phyloP scores from a whole-genome alignment of 306 rosid genomes.

The Citrullus amarus region DNA sequence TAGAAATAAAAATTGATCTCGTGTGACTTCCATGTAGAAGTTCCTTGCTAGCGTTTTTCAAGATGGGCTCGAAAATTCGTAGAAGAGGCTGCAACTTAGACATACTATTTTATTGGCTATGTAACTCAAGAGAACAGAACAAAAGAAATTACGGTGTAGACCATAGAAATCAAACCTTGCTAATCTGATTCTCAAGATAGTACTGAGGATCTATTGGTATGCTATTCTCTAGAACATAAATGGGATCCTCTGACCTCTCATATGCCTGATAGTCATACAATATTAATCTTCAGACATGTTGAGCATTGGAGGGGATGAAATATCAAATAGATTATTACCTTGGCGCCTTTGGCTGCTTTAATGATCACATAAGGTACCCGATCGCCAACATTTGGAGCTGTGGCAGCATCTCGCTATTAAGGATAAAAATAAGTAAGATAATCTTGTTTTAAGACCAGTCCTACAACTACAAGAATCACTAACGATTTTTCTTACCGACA shows the following conservation, averaged over 20 bases:
- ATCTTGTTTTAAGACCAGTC: not conserved
- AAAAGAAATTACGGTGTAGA: not conserved
- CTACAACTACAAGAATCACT: not conserved
- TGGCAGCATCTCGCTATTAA: slow-evolving; percentile 87
- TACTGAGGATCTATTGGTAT: slow-evolving; percentile 94
- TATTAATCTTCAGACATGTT: slow-evolving; percentile 10
- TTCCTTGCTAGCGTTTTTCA: slow-evolving; percentile 92
- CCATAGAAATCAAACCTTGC: slow-evolving; percentile 49
- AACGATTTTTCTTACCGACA: not conserved
- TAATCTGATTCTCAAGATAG: slow-evolving; percentile 95
- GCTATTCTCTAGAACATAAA: slow-evolving; percentile 87
- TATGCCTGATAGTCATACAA: slow-evolving; percentile 55
- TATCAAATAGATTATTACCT: slow-evolving; percentile 37
- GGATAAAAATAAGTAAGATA: not conserved
- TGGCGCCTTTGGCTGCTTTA: slow-evolving; percentile 94
- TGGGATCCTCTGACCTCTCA: slow-evolving; percentile 95
- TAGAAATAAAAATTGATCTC: slow-evolving; percentile 81
- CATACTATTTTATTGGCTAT: slow-evolving; percentile 11
- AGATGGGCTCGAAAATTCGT: slow-evolving; percentile 92
- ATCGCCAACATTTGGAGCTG: slow-evolving; percentile 99
- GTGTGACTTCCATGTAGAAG: slow-evolving; percentile 98
- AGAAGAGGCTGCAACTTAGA: slow-evolving; percentile 68
- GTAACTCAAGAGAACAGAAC: slow-evolving; percentile 12
- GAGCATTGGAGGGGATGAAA: not conserved
- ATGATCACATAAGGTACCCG: slow-evolving; percentile 92